Conservation (phyloP, 2,329 filamentous ascomycete species). For the Cercospora zeina region DNA sequence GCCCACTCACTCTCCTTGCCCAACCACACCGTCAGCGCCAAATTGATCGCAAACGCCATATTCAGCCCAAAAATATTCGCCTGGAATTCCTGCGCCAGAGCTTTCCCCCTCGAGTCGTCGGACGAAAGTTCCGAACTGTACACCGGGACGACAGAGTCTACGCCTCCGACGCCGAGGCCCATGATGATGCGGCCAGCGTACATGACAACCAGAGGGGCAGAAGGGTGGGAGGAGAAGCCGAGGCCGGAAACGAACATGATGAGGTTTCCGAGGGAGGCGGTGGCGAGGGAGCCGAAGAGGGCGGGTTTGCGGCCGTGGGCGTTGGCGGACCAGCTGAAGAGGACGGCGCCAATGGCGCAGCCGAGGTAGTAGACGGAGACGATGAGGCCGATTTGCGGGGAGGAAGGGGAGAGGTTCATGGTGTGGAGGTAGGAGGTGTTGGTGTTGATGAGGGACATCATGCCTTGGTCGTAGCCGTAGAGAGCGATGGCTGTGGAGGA, state of each 20-base stretch:
- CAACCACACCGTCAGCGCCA: constrained; percentile 54
- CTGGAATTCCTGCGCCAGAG: constrained; percentile 64
- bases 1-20: constrained; percentile 62
- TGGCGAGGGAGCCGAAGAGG: constrained; percentile 58
- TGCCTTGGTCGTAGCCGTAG: constrained; percentile 49
- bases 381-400: constrained; percentile 56
- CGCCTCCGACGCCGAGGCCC: constrained; percentile 60
- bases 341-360: constrained; percentile 58
- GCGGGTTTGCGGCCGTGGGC: constrained; percentile 55
- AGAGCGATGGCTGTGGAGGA: constrained; percentile 56
- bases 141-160: constrained; percentile 62
- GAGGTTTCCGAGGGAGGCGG: constrained; percentile 57
- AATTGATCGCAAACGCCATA: constrained; percentile 62
- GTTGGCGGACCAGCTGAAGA: constrained; percentile 59
- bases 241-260: constrained; percentile 62
- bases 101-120: constrained; percentile 59
- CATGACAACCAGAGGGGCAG: constrained; percentile 47
- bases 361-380: constrained; percentile 64
- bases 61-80: constrained; percentile 64
- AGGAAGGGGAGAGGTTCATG: constrained; percentile 52
- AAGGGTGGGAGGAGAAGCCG: constrained; percentile 43
- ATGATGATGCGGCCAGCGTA: constrained; percentile 55
- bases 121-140: constrained; percentile 59
- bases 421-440: constrained; percentile 58
- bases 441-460: constrained; percentile 59